Base-by-base conservation (phyloP, 2,329 filamentous ascomycete species). In the Trichoderma koningiopsis region DNA sequence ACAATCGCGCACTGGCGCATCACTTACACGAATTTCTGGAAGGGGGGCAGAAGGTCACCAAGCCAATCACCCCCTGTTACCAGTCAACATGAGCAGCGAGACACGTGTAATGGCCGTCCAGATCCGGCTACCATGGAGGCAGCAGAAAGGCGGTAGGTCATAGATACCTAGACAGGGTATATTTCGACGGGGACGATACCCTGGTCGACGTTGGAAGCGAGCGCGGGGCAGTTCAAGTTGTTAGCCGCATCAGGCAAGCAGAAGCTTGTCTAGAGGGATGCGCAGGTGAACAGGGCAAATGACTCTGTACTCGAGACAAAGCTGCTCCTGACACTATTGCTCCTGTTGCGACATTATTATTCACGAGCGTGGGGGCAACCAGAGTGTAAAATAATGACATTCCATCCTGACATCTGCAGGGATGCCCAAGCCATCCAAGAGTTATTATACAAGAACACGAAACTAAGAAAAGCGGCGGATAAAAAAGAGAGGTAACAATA, bases 171-270 rank as follows among this genome's bases (percentile, higher is more conserved):
- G 33, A 35, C 33, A 13, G 4, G 33, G 43, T 52, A 37, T 35
- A 52, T 59, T 52, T 35, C 29, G 31, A 59, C 31, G 58, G 64
- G 55, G 64, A 67, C 24, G 29, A 59, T n/a, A 49, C 61, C 63
- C 55, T 37, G 37, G 56, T 37, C 40, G 10, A 35, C 19, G 64
- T 49, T 55, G 64, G 64, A 29, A 52, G 40, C 40, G 31, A 56
- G 35, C 62, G 35, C 35, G 52, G 62, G 62, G n/a, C 27, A 49
- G 31, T 16, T 19, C 37, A 40, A 22, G 64, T 5, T 52, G 19
- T 29, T 59, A 24, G 55, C 55, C 29, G 22, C 29, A 37, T 37
- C 40, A 40, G 55, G 53, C 52, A 59, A 52, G 16, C 16, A 59
- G 53, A 49, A 14, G 13, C 16, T 37, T 7, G 24, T 22, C 27